Evolutionary conservation across 2,329 filamentous ascomycete genomes (phyloP), one percentile per base, ranked within the genome.

Genomic region (Pseudopyrenochaeta lycopersici): DNA sequence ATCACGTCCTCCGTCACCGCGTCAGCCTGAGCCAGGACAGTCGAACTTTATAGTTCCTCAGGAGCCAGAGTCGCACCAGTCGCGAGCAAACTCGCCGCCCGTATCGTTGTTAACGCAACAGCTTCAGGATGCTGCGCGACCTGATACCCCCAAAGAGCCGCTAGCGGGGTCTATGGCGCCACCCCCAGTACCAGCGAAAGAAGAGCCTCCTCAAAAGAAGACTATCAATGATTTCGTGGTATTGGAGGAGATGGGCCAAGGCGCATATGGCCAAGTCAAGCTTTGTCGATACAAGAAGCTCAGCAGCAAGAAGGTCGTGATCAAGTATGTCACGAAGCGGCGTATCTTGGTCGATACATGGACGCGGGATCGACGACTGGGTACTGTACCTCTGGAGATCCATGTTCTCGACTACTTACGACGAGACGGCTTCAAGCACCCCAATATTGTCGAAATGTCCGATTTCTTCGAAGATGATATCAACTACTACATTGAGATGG

Each of bases 401-500:
- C 95, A 99, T 68, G 95, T 99, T 31, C 81, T 99, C 14, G 92
- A 99, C 75, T 99, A 94, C 71, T 85, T 99, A 10, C 88, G 92
- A 21, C 85, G 89, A 27, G 92, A 88, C 55, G 86, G 84, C 20
- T 78, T 87, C 57, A 82, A 82, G 53, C 86, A 89, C 67, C 81
- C 84, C 2, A 88, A 88, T 58, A 88, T 89, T 57, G 85, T 89
- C 38, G 86, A 88, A 67, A 89, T 89, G 86, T 82, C 84, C 45
- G 86, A 87, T 46, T 89, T 88, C 72, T 89, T 89, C 67, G 86
- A 89, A 73, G 91, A 96, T 63, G 88, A 91, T 60, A 82, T 88
- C 66, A 98, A 99, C 72, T 99, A 99, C 78, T 99, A 99, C 76
- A 99, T 99, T 65, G 95, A 98, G 75, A 99, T 98, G 92, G 84